Evolutionary conservation across 176 grass and related monocot genomes (phyloP).

Genomic region (Hsuehochloa calcarea): DNA sequence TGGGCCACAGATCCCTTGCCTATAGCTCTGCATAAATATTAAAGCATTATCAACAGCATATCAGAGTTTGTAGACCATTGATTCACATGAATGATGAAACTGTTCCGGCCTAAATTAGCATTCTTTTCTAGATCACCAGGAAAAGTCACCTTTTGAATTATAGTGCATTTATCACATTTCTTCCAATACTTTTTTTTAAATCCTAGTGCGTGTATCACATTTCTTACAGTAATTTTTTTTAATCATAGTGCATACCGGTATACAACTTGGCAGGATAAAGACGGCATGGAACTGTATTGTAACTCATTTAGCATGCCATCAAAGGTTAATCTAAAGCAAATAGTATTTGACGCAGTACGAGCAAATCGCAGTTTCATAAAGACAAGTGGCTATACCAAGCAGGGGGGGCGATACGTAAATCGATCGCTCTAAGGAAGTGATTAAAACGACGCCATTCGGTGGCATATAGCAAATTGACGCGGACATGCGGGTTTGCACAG

Average conservation of each 20-base stretch:
- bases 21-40: slow-evolving; percentile 53
- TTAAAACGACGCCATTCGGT: not conserved
- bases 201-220: not conserved
- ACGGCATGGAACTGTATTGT: not conserved
- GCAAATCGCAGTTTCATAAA: not conserved
- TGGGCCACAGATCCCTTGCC: slow-evolving; percentile 59
- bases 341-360: not conserved
- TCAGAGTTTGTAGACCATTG: not conserved
- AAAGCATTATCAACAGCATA: slow-evolving; percentile 32
- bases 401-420: not conserved
- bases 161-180: not conserved
- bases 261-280: not conserved
- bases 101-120: not conserved
- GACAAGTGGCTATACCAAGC: not conserved
- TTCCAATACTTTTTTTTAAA: not conserved
- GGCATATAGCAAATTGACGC: not conserved
- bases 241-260: not conserved
- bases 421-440: not conserved
- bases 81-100: not conserved
- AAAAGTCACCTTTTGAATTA: not conserved
- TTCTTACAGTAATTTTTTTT: not conserved
- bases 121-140: not conserved
- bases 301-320: not conserved
- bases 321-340: not conserved
- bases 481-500: not conserved